Conservation (phyloP, 176 grass and related monocot species). For the Avena atlantica region DNA sequence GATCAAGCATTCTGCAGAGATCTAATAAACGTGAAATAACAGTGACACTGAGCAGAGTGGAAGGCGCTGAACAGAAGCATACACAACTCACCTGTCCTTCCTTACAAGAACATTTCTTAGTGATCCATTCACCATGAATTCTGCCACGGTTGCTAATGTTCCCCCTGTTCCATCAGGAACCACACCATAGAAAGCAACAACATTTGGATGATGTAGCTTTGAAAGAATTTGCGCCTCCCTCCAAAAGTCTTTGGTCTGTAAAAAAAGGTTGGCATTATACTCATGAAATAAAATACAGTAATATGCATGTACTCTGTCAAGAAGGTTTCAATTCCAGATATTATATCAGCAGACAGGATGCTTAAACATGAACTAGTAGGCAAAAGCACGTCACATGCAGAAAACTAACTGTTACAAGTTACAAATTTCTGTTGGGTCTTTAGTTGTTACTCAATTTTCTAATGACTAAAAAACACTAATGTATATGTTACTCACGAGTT, state of each 20-base stretch:
- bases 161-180: slow-evolving; percentile 94
- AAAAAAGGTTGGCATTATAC: slow-evolving; percentile 8
- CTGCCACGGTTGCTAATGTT: slow-evolving; percentile 91
- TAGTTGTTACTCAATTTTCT: background rate
- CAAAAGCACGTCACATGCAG: background rate
- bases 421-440: background rate
- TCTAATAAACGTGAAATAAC: slow-evolving; percentile 46
- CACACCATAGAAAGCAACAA: slow-evolving; percentile 95
- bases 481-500: slow-evolving; percentile 60
- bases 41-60: slow-evolving; percentile 19
- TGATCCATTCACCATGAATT: slow-evolving; percentile 99
- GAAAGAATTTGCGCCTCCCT: slow-evolving; percentile 96
- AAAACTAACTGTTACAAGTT: background rate
- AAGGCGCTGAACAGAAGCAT: slow-evolving; percentile 34
- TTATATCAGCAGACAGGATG: background rate
- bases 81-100: slow-evolving; percentile 76
- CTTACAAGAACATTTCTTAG: slow-evolving; percentile 84
- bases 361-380: slow-evolving; percentile 27
- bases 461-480: slow-evolving; percentile 33
- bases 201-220: slow-evolving; percentile 96
- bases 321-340: background rate
- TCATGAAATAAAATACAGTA: background rate
- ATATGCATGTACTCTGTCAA: background rate
- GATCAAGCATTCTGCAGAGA: slow-evolving; percentile 75
- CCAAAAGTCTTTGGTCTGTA: slow-evolving; percentile 94